Evolutionary conservation across 2,329 filamentous ascomycete species (phyloP), one percentile per base, ranked within the genome.

Genomic region (Pseudopithomyces maydicus): DNA sequence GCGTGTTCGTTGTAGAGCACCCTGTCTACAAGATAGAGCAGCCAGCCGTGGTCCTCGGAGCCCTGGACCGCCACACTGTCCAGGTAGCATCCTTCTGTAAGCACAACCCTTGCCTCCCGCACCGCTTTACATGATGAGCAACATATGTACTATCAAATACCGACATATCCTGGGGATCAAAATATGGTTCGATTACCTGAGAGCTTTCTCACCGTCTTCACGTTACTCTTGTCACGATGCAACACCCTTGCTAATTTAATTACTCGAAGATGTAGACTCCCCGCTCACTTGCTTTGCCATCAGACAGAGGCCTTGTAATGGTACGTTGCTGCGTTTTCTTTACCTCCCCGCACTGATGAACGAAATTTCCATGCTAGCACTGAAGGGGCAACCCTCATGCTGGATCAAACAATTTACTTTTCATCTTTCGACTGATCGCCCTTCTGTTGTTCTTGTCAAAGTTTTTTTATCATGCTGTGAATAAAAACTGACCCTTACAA

Each of bases 111-210:
- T 39, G 11, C 17, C 23, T 20, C 22, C 41, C 14, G 14, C 20
- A 41, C 20, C 44, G 33, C 29, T 32, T 38, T 42, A 68, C 47
- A 72, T 69, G 72, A 75, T 75, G 73, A 75, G 63, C 69, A 74
- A 72, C 63, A 57, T 67, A 64, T 62, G 65, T 74, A 75, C 71
- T 74, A 75, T 75, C 72, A 75, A 75, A 75, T 75, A 63, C 72
- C 72, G 73, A 75, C 71, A 62, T 64, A 62, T 60, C 57, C 59
- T 74, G 72, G 70, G 72, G 71, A 75, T 62, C 57, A 67, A 72
- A 70, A 67, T 63, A 48, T 69, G 68, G 72, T 74, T 74, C 72
- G 71, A 74, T 75, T 75, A 75, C 72, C 72, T 75, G 72, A 73
- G 54, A 59, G 35, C 35, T 46, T n/a, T 48, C 54, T 52, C 14